Percentiles rank a stretch among this genome's conserved stretches.
These are phyloP conservation scores for Metschnikowia sp. DNA, from an alignment of 805 yeast genomes.

Conservation along the genomic window DNA sequence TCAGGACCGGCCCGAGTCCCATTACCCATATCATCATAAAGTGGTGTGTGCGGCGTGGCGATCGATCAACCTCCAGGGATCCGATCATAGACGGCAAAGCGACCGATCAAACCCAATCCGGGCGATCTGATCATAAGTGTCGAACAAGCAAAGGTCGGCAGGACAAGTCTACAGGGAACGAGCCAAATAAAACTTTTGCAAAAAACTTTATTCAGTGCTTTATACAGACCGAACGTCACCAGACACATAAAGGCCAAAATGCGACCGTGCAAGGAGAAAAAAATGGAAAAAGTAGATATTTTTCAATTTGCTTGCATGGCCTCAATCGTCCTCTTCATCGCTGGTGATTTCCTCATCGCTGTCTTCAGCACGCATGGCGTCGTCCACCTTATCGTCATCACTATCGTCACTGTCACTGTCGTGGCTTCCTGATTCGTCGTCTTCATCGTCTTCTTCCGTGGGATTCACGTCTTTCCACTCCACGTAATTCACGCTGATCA, in stretches of 20 bases:
- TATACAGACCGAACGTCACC: neutral
- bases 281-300: neutral
- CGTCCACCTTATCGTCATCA: constrained; percentile 13
- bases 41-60: neutral
- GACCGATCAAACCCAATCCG: constrained; percentile 14
- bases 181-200: constrained; percentile 11
- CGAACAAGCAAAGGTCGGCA: constrained; percentile 10
- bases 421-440: constrained; percentile 29
- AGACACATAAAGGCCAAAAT: constrained; percentile 13
- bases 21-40: neutral
- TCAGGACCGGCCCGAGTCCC: neutral
- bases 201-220: constrained; percentile 3
- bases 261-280: neutral
- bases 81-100: constrained; percentile 1
- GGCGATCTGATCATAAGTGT: constrained; percentile 16
- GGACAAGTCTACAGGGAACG: constrained; percentile 13
- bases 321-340: constrained; percentile 13
- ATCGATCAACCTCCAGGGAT: constrained; percentile 10
- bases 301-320: constrained; percentile 20
- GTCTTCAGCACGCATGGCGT: constrained; percentile 15
- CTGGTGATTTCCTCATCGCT: constrained; percentile 15
- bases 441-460: constrained; percentile 57
- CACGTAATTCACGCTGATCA: constrained; percentile 53
- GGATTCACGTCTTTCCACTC: constrained; percentile 67
- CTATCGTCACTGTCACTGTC: constrained; percentile 19